These are phyloP conservation scores for Fusarium algeriense DNA, from an alignment of 2,329 filamentous ascomycete genomes.

Conservation along the genomic window DNA sequence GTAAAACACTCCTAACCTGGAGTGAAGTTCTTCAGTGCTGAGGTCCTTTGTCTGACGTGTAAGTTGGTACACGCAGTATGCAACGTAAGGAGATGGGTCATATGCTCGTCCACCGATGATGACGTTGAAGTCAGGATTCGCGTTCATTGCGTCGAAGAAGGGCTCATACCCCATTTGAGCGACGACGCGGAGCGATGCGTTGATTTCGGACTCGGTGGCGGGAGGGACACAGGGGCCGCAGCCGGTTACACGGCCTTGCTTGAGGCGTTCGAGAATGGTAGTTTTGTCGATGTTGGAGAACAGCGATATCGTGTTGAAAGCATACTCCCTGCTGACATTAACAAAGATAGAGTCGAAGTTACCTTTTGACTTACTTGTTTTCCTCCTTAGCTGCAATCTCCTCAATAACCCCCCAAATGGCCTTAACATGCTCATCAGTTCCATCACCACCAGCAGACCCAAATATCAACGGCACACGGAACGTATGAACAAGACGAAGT, in stretches of 20 bases:
- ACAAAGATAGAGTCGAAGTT: rapidly evolving
- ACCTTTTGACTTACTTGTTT: not conserved
- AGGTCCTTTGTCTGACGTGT: slow-evolving; percentile 6
- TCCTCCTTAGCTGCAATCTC: slow-evolving; percentile 19
- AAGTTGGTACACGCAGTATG: slow-evolving; percentile 44
- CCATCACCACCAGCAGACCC: slow-evolving; percentile 63
- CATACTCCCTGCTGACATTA: slow-evolving; percentile 23
- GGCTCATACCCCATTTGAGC: slow-evolving; percentile 62
- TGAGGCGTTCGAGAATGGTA: slow-evolving; percentile 47
- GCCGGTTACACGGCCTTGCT: slow-evolving; percentile 48
- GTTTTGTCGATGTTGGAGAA: slow-evolving; percentile 55
- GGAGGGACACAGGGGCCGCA: slow-evolving; percentile 58
- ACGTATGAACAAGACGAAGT: slow-evolving; percentile 50
- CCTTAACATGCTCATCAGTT: slow-evolving; percentile 57
- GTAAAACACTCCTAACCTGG: slow-evolving; percentile 52
- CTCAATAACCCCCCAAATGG: slow-evolving; percentile 55
- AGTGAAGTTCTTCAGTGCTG: not conserved
- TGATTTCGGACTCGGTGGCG: slow-evolving; percentile 54
- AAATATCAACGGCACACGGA: slow-evolving; percentile 56
- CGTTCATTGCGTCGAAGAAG: slow-evolving; percentile 56
- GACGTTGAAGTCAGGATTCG: slow-evolving; percentile 58
- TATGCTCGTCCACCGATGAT: slow-evolving; percentile 62
- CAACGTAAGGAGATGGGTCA: slow-evolving; percentile 57
- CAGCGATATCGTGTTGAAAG: slow-evolving; percentile 54
- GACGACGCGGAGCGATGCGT: slow-evolving; percentile 54